A percentile compares a stretch with the other conserved stretches of the same genome.
These are phyloP conservation scores for Fusarium sp. DNA, from an alignment of 2,329 filamentous ascomycete genomes.

Conservation along the genomic window DNA sequence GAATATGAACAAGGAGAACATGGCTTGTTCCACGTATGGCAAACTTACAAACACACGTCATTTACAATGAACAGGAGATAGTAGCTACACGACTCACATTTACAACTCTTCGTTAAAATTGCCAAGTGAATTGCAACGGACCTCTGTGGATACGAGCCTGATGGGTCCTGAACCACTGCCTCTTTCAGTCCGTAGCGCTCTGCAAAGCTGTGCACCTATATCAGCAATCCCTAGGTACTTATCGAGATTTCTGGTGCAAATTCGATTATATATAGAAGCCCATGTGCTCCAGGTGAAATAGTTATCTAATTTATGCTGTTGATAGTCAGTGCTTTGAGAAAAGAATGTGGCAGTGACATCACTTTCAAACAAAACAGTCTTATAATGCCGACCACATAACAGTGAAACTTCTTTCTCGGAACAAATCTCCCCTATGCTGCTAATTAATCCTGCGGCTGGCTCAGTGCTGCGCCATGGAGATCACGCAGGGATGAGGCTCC, in stretches of 20 bases:
- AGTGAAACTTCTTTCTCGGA: not conserved
- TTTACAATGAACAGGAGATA: not conserved
- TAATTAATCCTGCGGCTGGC: not conserved
- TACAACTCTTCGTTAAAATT: rapidly evolving
- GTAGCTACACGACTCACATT: too few species aligned
- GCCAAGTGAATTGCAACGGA: not conserved
- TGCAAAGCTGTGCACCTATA: not conserved
- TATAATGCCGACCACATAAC: not conserved
- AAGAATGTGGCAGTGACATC: not conserved
- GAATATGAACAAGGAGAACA: not conserved
- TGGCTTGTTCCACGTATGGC: not conserved
- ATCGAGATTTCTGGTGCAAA: not conserved
- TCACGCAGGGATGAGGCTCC: not conserved
- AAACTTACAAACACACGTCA: rapidly evolving
- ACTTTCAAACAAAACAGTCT: not conserved
- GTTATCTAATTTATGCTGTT: too few species aligned
- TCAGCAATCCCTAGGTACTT: not conserved
- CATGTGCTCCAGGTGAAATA: too few species aligned
- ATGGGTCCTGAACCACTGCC: too few species aligned
- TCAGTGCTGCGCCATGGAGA: not conserved
- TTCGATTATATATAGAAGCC: rapidly evolving
- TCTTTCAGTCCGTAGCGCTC: too few species aligned
- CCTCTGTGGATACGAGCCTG: not conserved
- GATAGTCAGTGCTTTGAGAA: too few species aligned
- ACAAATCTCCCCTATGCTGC: not conserved